phyloP scores from a whole-genome alignment of 192 early-diverging fungal genomes.

The Phlyctochytrium planicorne region DNA sequence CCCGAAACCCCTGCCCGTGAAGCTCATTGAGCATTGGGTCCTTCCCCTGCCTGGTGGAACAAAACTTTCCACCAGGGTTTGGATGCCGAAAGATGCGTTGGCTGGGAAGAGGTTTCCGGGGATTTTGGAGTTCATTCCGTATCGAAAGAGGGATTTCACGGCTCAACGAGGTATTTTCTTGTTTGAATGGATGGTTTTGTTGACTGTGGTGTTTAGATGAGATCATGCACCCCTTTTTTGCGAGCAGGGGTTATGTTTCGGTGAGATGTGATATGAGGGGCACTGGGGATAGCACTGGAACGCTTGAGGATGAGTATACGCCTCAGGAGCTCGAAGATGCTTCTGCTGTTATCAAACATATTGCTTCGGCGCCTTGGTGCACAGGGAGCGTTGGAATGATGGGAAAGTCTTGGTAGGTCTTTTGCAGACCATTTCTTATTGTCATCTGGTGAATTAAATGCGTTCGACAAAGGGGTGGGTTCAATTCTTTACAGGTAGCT shows the following conservation, averaged over 20 bases:
- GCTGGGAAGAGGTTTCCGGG: background rate
- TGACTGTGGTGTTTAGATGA: background rate
- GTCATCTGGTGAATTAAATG: no score
- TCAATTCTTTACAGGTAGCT: constrained; percentile 10
- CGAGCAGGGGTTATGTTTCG: background rate
- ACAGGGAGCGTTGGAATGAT: constrained; percentile 10
- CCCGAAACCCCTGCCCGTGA: background rate
- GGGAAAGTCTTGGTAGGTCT: constrained; percentile 10
- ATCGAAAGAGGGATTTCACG: constrained; percentile 6
- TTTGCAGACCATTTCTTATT: no score
- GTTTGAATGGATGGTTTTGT: background rate
- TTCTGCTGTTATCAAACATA: background rate
- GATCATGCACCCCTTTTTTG: constrained; percentile 7
- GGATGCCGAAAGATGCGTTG: constrained; percentile 10
- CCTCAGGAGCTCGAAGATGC: constrained; percentile 6
- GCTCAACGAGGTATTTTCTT: background rate
- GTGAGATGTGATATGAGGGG: constrained; percentile 6
- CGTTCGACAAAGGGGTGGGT: background rate
- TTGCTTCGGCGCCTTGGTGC: constrained; percentile 5
- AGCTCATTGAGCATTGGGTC: background rate
- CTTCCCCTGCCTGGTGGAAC: constrained; percentile 5
- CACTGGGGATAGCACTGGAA: constrained; percentile 6
- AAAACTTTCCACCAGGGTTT: background rate
- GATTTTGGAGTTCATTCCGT: constrained; percentile 11
- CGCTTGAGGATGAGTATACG: constrained; percentile 8